Evolutionary conservation across 2,329 filamentous ascomycete genomes (phyloP).

Genomic region (Colletotrichum lentis): DNA sequence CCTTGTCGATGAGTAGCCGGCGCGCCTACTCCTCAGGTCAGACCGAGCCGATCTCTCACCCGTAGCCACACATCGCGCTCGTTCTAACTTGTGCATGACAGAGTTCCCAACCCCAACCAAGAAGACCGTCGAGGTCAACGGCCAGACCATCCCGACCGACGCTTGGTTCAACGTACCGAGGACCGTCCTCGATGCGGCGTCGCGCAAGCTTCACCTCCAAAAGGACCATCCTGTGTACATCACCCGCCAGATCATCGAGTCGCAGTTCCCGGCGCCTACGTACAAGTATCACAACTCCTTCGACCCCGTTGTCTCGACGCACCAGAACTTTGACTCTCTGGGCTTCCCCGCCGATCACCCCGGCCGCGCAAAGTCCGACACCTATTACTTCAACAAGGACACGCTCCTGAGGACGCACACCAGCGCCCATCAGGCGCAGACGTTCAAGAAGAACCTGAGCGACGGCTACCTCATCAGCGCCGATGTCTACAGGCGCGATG

Average conservation of each 20-base stretch:
- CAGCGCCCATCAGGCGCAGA: constrained; percentile 87
- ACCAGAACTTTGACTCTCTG: constrained; percentile 96
- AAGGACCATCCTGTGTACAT: constrained; percentile 89
- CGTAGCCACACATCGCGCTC: neutral
- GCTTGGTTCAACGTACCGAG: constrained; percentile 84
- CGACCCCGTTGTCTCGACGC: constrained; percentile 82
- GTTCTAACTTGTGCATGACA: constrained; percentile 15
- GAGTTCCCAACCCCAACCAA: constrained; percentile 32
- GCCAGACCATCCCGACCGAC: constrained; percentile 72
- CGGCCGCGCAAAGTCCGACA: constrained; percentile 86
- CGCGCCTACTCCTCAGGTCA: constrained; percentile 42
- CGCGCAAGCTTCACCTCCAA: constrained; percentile 86
- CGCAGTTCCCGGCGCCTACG: constrained; percentile 76
- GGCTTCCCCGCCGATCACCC: constrained; percentile 90
- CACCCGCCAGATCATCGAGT: constrained; percentile 91
- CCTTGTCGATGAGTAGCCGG: constrained; percentile 18
- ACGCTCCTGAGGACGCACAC: constrained; percentile 93
- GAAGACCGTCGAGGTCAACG: constrained; percentile 65
- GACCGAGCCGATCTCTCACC: neutral
- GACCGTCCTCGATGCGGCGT: constrained; percentile 77
- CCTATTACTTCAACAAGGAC: constrained; percentile 89
- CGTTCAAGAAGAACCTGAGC: constrained; percentile 75
- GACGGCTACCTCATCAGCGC: constrained; percentile 90
- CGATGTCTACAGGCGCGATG: constrained; percentile 95
- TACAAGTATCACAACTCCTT: constrained; percentile 82